These are phyloP conservation scores for Exophiala aquamarina DNA, from an alignment of 2,329 filamentous ascomycete genomes.

Conservation along the genomic window DNA sequence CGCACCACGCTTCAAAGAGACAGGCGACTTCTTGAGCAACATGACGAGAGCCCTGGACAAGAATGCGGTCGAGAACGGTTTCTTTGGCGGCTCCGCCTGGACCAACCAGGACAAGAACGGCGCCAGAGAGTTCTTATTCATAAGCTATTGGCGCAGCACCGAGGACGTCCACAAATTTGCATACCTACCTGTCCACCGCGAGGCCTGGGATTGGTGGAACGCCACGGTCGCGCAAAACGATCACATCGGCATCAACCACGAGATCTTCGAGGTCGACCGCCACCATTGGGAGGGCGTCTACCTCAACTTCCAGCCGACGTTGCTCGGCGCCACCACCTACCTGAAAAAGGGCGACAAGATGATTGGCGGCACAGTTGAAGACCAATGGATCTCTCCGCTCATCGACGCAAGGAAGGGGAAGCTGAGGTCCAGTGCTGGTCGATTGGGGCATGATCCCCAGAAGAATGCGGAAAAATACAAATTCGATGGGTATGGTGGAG, in stretches of 20 bases:
- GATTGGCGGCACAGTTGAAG: slow-evolving; percentile 22
- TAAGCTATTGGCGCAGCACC: slow-evolving; percentile 44
- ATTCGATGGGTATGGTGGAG: slow-evolving; percentile 10
- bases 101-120: slow-evolving; percentile 34
- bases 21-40: slow-evolving; percentile 34
- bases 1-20: slow-evolving; percentile 32
- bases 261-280: slow-evolving; percentile 42
- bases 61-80: slow-evolving; percentile 28
- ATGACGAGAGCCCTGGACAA: slow-evolving; percentile 32
- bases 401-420: slow-evolving; percentile 26
- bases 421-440: slow-evolving; percentile 24
- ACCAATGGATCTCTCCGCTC: slow-evolving; percentile 26
- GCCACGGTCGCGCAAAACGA: slow-evolving; percentile 32
- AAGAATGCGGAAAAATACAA: slow-evolving; percentile 18
- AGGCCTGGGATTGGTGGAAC: slow-evolving; percentile 48
- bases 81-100: slow-evolving; percentile 37
- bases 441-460: slow-evolving; percentile 20
- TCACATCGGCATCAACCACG: slow-evolving; percentile 48
- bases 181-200: slow-evolving; percentile 40
- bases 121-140: slow-evolving; percentile 35
- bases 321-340: slow-evolving; percentile 32
- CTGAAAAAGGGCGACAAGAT: slow-evolving; percentile 26
- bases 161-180: slow-evolving; percentile 47
- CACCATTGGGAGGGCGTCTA: slow-evolving; percentile 47
- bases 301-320: slow-evolving; percentile 37